Base-by-base conservation (phyloP, 2,329 filamentous ascomycete genomes). In the Fusarium globosum region DNA sequence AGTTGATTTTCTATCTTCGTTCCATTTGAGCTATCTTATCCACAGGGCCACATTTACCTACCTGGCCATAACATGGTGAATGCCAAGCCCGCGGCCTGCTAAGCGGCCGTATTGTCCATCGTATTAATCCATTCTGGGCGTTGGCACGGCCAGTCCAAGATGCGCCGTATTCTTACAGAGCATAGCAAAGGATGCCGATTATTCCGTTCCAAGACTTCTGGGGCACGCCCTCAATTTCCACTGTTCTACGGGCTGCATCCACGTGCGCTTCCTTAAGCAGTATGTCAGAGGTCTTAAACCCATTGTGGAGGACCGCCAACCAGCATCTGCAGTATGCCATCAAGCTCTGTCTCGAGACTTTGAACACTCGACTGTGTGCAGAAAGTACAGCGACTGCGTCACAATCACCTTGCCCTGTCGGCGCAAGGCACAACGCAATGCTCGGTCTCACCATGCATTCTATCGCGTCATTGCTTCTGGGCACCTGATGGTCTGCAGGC, bases 161-260 rank as follows among this genome's bases (percentile, higher is more conserved):
- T 63, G 64, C 67, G 65, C 67, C 51, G 71, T 60, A 23, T 71
- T 71, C 55, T 68, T 55, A 64, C 71, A 68, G 55, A 71, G 60
- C 65, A 68, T 49, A 68, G 61, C 38, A 62, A 53, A 76, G 49
- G 60, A 72, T 78, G 77, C 77, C 77, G 77, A 71, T 65, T 62
- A 74, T 76, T 69, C 77, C 77, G 77, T 78, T 76, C 77, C 76
- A 79, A 79, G 77, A 74, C 74, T 75, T 78, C 62, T 68, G 65
- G 53, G 67, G 49, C 73, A 78, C 71, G 71, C 72, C 76, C 75
- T 76, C 76, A 78, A 77, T 77, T 75, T 77, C 68, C 61, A 75
- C 68, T 69, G 73, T 77, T 73, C 71, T 68, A 75, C 60, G 61
- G 65, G 56, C 63, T 57, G 61, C 59, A 71, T 74, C 68, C 76